Conservation (phyloP, 2,329 filamentous ascomycete genomes). For the Bipolaris zeicola region DNA sequence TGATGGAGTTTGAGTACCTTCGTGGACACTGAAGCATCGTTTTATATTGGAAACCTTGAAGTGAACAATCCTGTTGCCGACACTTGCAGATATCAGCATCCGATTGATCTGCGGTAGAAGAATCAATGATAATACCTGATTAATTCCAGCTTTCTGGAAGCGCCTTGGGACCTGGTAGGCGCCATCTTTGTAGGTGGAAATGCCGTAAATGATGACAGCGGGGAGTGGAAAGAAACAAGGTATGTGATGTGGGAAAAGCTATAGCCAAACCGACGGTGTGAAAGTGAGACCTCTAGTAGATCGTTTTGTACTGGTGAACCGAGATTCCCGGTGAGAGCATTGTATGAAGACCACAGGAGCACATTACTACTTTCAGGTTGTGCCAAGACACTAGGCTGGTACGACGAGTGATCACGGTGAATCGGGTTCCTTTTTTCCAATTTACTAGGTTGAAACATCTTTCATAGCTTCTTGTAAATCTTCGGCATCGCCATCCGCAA, state of each 20-base stretch:
- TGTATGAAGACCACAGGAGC: neutral
- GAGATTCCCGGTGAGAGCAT: neutral
- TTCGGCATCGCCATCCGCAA: neutral
- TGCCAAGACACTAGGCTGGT: too few species aligned
- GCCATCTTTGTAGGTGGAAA: neutral
- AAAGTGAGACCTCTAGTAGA: neutral
- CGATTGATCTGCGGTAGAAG: neutral
- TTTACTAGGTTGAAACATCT: too few species aligned
- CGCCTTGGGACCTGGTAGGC: neutral
- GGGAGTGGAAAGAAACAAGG: neutral
- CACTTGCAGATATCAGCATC: conserved; percentile 1
- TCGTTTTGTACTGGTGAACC: neutral
- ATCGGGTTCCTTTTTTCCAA: too few species aligned
- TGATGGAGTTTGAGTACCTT: neutral
- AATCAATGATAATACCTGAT: neutral
- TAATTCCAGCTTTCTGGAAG: conserved; percentile 1
- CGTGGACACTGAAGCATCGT: conserved; percentile 25
- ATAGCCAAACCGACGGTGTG: neutral
- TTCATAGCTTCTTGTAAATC: too few species aligned
- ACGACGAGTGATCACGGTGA: too few species aligned
- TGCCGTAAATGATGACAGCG: neutral
- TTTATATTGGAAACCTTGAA: conserved; percentile 13
- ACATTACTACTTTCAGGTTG: too few species aligned
- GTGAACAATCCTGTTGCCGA: conserved; percentile 8
- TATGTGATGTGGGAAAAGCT: neutral